Percentiles rank a stretch among this genome's conserved stretches.
Evolutionary conservation across 371 early-diverging fungal genomes (phyloP).

Genomic region (Mucor indicus): DNA sequence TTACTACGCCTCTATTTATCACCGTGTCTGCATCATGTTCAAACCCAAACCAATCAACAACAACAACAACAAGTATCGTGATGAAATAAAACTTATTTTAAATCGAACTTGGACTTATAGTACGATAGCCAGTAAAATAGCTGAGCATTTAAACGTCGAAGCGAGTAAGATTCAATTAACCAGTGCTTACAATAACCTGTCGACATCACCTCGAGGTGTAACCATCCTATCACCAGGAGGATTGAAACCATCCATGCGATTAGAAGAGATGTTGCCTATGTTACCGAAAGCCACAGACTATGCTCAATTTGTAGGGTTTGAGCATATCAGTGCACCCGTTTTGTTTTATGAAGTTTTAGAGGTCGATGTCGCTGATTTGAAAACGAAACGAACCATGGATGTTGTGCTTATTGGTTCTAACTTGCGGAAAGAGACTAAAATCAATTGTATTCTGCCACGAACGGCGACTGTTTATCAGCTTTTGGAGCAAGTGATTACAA

Average conservation of each 20-base stretch:
- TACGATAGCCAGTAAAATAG: constrained; percentile 4
- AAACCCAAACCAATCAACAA: constrained; percentile 47
- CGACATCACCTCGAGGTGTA: constrained; percentile 16
- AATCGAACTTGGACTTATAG: constrained; percentile 11
- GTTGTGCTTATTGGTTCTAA: constrained; percentile 49
- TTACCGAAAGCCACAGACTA: constrained; percentile 10
- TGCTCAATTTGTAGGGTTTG: constrained; percentile 6
- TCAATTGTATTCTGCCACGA: constrained; percentile 58
- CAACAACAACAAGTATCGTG: constrained; percentile 3
- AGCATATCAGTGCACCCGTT: constrained; percentile 10
- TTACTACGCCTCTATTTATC: constrained; percentile 68
- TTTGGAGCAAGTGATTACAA: constrained; percentile 56
- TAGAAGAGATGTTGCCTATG: constrained; percentile 19
- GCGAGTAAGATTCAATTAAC: constrained; percentile 16
- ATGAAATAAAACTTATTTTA: constrained; percentile 11
- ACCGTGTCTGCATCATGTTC: constrained; percentile 65
- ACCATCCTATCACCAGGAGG: too few species aligned
- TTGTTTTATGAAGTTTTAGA: constrained; percentile 83
- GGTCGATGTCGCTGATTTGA: constrained; percentile 71
- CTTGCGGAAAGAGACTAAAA: constrained; percentile 27
- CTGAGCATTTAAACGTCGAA: constrained; percentile 10
- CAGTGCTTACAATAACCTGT: constrained; percentile 11
- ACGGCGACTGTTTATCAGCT: constrained; percentile 52
- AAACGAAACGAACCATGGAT: constrained; percentile 62
- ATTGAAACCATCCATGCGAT: constrained; percentile 8